Evolutionary conservation across 2,329 filamentous ascomycete genomes (phyloP).

Genomic region (Colletotrichum sidae): DNA sequence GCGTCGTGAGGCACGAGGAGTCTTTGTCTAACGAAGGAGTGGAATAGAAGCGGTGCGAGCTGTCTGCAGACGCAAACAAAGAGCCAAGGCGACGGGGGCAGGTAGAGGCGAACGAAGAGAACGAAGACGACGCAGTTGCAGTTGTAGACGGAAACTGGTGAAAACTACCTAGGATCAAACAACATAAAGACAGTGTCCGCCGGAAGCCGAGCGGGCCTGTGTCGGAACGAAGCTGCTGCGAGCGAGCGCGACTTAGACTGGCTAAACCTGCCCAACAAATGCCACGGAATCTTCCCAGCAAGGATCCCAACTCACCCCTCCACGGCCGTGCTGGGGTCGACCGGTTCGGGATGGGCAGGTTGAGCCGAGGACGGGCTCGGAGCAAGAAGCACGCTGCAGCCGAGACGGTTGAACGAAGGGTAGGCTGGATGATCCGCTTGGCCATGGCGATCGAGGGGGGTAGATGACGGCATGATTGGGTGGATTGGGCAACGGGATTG

Average conservation of each 20-base stretch:
- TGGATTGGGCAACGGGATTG: constrained; percentile 7
- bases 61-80: constrained; percentile 9
- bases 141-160: constrained; percentile 20
- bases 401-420: constrained; percentile 22
- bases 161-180: constrained; percentile 19
- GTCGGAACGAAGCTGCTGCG: constrained; percentile 22
- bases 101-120: constrained; percentile 20
- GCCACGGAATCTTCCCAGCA: constrained; percentile 19
- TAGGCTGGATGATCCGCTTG: constrained; percentile 31
- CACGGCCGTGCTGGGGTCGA: constrained; percentile 1
- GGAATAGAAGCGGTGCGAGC: constrained; percentile 7
- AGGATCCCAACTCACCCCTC: constrained; percentile 20
- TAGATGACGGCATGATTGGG: constrained; percentile 33
- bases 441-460: constrained; percentile 29
- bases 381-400: constrained; percentile 26
- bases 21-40: constrained; percentile 6
- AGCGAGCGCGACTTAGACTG: constrained; percentile 20
- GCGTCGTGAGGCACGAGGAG: neutral
- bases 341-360: constrained; percentile 13
- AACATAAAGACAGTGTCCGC: constrained; percentile 24
- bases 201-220: constrained; percentile 35
- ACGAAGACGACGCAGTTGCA: constrained; percentile 17
- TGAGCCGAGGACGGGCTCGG: constrained; percentile 30
- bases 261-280: constrained; percentile 28
- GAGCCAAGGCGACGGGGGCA: constrained; percentile 15